Evolutionary conservation across 306 rosid genomes (phyloP), one percentile per base, ranked within the genome.

Genomic region (Macrotyloma uniflorum): DNA sequence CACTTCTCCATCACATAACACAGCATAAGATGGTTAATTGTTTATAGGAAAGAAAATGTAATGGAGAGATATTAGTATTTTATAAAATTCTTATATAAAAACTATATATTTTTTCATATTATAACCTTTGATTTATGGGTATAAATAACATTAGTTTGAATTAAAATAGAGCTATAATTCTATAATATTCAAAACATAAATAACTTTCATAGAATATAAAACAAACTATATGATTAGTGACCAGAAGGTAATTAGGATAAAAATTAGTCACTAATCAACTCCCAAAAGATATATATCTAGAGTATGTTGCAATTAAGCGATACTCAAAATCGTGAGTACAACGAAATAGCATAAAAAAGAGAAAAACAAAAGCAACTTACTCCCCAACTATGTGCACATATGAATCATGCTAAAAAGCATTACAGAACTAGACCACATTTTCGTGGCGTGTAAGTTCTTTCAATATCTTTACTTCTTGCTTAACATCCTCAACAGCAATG

Each of bases 1-100:
- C 82, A 93, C 99, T 5, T 98, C 99, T 0, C 99, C 99, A 83
- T 95, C 99, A 11, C 99, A 95, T 83, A 95, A 91, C 92, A n/a
- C n/a, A n/a, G n/a, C n/a, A 98, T 95, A 77, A 71, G 14, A 74
- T 76, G 45, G 22, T 13, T n/a, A n/a, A n/a, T n/a, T n/a, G n/a
- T n/a, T n/a, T n/a, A n/a, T n/a, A n/a, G n/a, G n/a, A n/a, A n/a
- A n/a, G n/a, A n/a, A n/a, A n/a, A n/a, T n/a, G n/a, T n/a, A n/a
- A n/a, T n/a, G n/a, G n/a, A n/a, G n/a, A n/a, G n/a, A n/a, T n/a
- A n/a, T n/a, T n/a, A n/a, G n/a, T n/a, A n/a, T n/a, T n/a, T n/a
- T n/a, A n/a, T n/a, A n/a, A n/a, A n/a, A n/a, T n/a, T n/a, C n/a
- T n/a, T n/a, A n/a, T n/a, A n/a, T n/a, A n/a, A n/a, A n/a, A n/a